Evolutionary conservation across 352 stramenopile genomes (phyloP), one percentile per base, ranked within the genome.

Genomic region (Hyaloperonospora arabidopsidis): DNA sequence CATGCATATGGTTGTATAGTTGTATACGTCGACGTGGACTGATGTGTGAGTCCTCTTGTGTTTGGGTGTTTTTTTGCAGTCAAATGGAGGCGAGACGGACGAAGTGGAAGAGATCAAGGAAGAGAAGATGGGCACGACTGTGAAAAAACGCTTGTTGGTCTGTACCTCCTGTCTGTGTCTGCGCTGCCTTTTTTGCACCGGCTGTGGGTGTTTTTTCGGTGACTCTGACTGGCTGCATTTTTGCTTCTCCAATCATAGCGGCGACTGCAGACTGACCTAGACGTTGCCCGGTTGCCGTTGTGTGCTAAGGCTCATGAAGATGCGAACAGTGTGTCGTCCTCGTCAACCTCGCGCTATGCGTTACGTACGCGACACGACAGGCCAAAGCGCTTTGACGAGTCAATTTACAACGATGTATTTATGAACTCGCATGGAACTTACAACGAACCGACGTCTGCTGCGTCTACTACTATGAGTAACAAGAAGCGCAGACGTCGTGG

Each of bases 341-440:
- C 54, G 7, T 56, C 59, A 0, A 39, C 52, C 17, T 61, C 53
- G n/a, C 73, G 73, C 17, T 86, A 86, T 34, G 61, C 73, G 25
- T 70, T 89, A 17, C 79, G 79, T 18, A 68, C 77, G 41, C 73
- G 79, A 0, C 65, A 68, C 8, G 35, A 64, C 3, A 86, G 85
- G 40, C 70, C 79, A n/a, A 62, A 72, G 21, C 75, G 67, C 14
- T 87, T 87, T 57, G 75, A 87, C 28, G 63, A 75, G 46, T 73
- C 61, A 36, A 53, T 87, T 11, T 89, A 87, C 61, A 76, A 89
- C 52, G 75, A 87, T 38, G 73, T 86, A 23, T 89, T 89, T 25
- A 63, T 65, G 15, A 61, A 44, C 14, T 66, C 68, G 2, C 63
- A 62, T 41, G 10, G 47, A 21, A 56, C 53, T 6, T 67, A 57